Evolutionary conservation across 148 eudicot species (phyloP), one percentile per base, ranked within the genome.

Genomic region (Rhododendron mucronatum): DNA sequence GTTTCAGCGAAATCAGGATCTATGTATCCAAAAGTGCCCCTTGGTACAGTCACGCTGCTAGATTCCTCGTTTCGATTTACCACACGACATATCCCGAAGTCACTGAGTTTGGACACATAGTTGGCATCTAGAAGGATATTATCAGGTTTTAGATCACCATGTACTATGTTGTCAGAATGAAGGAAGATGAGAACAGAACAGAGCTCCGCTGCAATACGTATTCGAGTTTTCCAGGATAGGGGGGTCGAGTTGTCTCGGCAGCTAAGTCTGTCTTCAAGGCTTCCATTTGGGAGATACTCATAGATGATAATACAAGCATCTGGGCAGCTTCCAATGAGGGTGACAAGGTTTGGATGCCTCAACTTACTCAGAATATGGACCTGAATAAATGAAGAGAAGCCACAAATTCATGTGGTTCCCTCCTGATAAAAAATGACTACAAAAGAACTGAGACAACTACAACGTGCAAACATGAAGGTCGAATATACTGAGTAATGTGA

Each of bases 261-360:
- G 82, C 18, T 78, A n/a, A 96, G 94, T 35, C 98, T 91, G 83
- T 96, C 99, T 85, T 95, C 99, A 30, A 96, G 97, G 92, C 96
- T 93, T 89, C 98, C 99, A 41, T 94, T 92, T 0, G 93, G 90
- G 81, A 93, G 94, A 88, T 92, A 96, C 89, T 96, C 99, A 21
- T 96, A 96, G 51, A 96, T 79, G 21, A 96, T 91, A 51, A 95
- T 87, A 89, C 91, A 91, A 1, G 91, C 91, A 83, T 94, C 96
- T 0, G 93, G 93, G 87, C 99, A 96, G 86, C 96, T 90, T 84
- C 99, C 99, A 30, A 96, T 89, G 20, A 96, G 93, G 57, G 95
- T 94, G 75, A 96, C 91, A 80, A 96, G 77, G 90, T 96, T 94
- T 76, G 95, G 99, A 90, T 96, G 99, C 81, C 99, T 91, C 44